Evolutionary conservation across 1,284 basidiomycete species (phyloP).

Genomic region (Termitomyces sp.): DNA sequence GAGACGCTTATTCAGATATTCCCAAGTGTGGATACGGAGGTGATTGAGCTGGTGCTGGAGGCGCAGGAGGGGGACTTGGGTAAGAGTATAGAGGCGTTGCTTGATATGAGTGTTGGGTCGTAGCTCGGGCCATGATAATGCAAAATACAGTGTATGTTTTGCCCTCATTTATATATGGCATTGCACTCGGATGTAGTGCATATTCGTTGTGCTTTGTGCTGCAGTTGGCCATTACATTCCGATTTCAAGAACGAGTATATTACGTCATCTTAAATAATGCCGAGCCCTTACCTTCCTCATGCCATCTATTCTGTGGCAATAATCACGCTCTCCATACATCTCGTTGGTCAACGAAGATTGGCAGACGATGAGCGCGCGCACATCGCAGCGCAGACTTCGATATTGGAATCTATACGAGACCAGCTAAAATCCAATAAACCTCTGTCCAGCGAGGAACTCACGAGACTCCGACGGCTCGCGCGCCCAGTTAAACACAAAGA

Average conservation of each 20-base stretch:
- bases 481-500: slow-evolving; percentile 9
- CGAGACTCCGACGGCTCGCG: slow-evolving; percentile 19
- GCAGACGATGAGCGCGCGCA: slow-evolving; percentile 18
- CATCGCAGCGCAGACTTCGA: slow-evolving; percentile 19
- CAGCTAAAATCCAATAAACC: slow-evolving; percentile 19
- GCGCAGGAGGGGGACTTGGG: slow-evolving; percentile 86
- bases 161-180: neutral
- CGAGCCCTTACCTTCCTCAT: slow-evolving; percentile 21
- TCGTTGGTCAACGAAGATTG: slow-evolving; percentile 15
- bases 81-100: slow-evolving; percentile 78
- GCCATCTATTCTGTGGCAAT: slow-evolving; percentile 23
- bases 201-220: neutral
- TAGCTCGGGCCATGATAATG: slow-evolving; percentile 13
- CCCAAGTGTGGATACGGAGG: slow-evolving; percentile 73
- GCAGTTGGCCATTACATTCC: too few relatives aligned
- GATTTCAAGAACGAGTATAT: slow-evolving; percentile 2
- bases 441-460: slow-evolving; percentile 15
- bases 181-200: too few relatives aligned
- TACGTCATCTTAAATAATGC: slow-evolving; percentile 16
- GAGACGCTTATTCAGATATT: slow-evolving; percentile 85
- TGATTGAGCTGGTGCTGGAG: slow-evolving; percentile 83
- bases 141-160: neutral
- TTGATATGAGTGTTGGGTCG: slow-evolving; percentile 69
- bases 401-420: slow-evolving; percentile 19
- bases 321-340: slow-evolving; percentile 23